These are phyloP conservation scores for Lasiodiplodia hormozganensis DNA, from an alignment of 2,329 filamentous ascomycete genomes.

Conservation along the genomic window DNA sequence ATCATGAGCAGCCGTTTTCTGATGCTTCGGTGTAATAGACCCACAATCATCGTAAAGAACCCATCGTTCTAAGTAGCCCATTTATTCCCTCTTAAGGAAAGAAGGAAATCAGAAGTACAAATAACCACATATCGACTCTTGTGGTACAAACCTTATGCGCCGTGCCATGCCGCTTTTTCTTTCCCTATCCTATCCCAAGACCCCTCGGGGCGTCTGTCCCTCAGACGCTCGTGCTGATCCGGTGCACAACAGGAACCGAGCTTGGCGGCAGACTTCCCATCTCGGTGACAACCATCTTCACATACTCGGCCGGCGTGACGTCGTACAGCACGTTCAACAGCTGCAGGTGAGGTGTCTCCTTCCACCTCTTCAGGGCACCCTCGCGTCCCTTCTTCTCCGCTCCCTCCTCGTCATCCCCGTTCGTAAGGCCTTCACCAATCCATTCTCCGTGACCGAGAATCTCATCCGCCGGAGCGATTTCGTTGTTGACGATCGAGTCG, in stretches of 20 bases:
- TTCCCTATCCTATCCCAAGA: not conserved
- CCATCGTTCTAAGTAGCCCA: not conserved
- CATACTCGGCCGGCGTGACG: conserved; percentile 84
- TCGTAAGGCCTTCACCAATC: conserved; percentile 43
- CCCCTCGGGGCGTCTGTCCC: not conserved
- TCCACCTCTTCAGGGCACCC: conserved; percentile 44
- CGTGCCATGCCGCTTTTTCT: conserved; percentile 21
- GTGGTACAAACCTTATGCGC: conserved; percentile 13
- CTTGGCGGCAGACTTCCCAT: conserved; percentile 85
- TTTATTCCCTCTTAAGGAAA: not conserved
- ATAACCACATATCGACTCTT: conserved; percentile 6
- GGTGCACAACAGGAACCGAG: conserved; percentile 78
- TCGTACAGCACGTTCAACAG: conserved; percentile 85
- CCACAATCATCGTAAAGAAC: not conserved
- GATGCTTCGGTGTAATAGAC: not conserved
- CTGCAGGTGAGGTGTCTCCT: conserved; percentile 52
- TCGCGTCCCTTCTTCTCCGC: conserved; percentile 57
- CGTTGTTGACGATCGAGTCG: conserved; percentile 93
- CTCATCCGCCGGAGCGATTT: conserved; percentile 80
- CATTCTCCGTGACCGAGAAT: conserved; percentile 51
- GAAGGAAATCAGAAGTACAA: conserved; percentile 6
- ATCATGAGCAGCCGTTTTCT: not conserved
- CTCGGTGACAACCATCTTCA: conserved; percentile 90
- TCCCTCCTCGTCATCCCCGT: conserved; percentile 37
- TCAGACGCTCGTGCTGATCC: conserved; percentile 52